Percentiles rank a stretch among this genome's conserved stretches.
Evolutionary conservation across 179 eudicot genomes (phyloP).

Genomic region (Gypsophila paniculata): DNA sequence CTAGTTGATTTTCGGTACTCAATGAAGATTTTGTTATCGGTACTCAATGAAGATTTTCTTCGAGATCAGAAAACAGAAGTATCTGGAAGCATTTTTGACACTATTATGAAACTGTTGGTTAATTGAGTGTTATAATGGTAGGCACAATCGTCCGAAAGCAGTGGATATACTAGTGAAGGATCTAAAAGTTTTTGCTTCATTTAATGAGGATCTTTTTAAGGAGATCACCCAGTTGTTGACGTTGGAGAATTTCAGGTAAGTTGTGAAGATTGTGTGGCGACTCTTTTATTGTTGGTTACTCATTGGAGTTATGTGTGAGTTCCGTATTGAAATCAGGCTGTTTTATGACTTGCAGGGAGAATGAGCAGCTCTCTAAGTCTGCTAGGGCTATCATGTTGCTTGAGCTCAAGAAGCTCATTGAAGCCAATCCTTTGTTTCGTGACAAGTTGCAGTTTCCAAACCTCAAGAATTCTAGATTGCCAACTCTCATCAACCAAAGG

Average conservation of each 20-base stretch:
- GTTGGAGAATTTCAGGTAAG: constrained; percentile 74
- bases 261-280: background rate
- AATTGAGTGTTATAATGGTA: constrained; percentile 27
- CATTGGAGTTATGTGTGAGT: background rate
- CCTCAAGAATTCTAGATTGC: constrained; percentile 76
- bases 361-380: constrained; percentile 86
- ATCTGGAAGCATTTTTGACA: too few species aligned
- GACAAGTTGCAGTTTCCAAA: constrained; percentile 86
- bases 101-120: too few species aligned
- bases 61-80: too few species aligned
- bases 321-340: constrained; percentile 3
- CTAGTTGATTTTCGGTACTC: too few species aligned
- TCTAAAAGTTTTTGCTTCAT: constrained; percentile 74
- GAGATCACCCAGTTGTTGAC: constrained; percentile 86
- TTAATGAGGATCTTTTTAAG: constrained; percentile 84
- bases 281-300: too few species aligned
- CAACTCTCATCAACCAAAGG: constrained; percentile 94
- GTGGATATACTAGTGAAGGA: constrained; percentile 88
- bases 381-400: constrained; percentile 93
- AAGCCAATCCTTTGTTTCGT: constrained; percentile 93
- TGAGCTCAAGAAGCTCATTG: constrained; percentile 93
- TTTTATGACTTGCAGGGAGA: constrained; percentile 51
- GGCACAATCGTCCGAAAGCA: constrained; percentile 79
- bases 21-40: too few species aligned
- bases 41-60: too few species aligned